Base-by-base conservation (phyloP, 306 rosid species). In the Prunus campanulata region DNA sequence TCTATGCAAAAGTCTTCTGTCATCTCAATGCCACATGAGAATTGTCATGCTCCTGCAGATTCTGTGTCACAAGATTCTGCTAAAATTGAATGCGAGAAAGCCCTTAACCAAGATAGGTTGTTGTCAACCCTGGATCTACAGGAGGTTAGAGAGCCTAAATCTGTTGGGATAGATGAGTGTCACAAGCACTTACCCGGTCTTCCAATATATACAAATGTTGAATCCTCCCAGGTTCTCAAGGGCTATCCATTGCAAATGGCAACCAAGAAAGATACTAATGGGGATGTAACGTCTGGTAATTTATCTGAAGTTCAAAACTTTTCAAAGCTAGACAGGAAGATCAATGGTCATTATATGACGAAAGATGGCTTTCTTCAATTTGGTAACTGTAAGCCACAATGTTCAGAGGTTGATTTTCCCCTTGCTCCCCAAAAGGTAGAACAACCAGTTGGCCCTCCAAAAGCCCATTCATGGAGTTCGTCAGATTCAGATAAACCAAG, bases 401-500 rank as follows among this genome's bases (percentile, higher is more conserved):
- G 75, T 78, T 78, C 85, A 19, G 77, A 70, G 25, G 70, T 84
- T 22, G 90, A 86, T 71, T 80, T 88, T 64, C 90, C 93, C 2
- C 79, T 80, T 61, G 50, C 81, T 79, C 77, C 96, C 59, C 88
- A 51, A 27, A 90, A 84, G 79, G 60, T 54, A 20, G 91, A 84
- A 18, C 82, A 64, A 24, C 27, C 56, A 6, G 71, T 68, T 76
- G 90, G 81, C 74, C 78, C 77, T 74, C 30, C 20, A 66, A 88
- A 74, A 66, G 44, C 85, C 25, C 75, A 25, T 46, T 57, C 81
- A 63, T 70, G 46, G 50, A 81, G 85, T 70, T 83, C 78, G 3
- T 76, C 87, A 18, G 97, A 90, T 82, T 82, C 93, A 0, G 97
- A 91, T 51, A 85, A 85, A 70, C 81, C 88, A 25, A 74, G 87